Evolutionary conservation across 768 basidiomycete genomes (phyloP).

Genomic region (Symmetrospora coprosmae): DNA sequence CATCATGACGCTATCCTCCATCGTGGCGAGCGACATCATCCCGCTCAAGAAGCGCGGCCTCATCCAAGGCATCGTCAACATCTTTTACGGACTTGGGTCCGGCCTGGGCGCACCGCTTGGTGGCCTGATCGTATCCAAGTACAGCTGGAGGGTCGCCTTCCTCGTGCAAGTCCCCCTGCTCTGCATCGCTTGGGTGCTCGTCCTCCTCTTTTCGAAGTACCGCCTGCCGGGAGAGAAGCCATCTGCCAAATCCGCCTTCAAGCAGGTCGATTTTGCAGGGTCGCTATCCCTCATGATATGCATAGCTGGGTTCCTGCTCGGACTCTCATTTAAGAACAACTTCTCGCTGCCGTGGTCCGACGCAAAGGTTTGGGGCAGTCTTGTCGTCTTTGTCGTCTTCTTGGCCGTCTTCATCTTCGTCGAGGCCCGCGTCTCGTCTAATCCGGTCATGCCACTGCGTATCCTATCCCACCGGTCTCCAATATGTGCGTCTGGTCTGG

Average conservation of each 20-base stretch:
- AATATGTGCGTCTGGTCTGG: not conserved
- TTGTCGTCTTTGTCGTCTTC: constrained; percentile 48
- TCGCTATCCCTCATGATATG: constrained; percentile 59
- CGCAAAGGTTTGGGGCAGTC: constrained; percentile 53
- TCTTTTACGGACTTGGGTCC: constrained; percentile 36
- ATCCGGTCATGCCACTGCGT: constrained; percentile 80
- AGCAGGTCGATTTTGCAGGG: constrained; percentile 69
- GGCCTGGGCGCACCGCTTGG: constrained; percentile 39
- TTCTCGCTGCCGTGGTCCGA: constrained; percentile 54
- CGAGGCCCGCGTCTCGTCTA: constrained; percentile 61
- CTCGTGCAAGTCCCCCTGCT: constrained; percentile 66
- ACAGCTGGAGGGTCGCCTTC: constrained; percentile 65
- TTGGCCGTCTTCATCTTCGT: constrained; percentile 55
- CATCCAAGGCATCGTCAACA: constrained; percentile 63
- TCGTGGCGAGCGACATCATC: constrained; percentile 75
- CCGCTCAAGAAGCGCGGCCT: constrained; percentile 74
- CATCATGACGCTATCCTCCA: constrained; percentile 39
- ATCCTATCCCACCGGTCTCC: constrained; percentile 41
- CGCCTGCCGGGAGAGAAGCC: constrained; percentile 44
- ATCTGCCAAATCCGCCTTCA: constrained; percentile 24
- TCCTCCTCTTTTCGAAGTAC: constrained; percentile 65
- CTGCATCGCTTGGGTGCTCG: constrained; percentile 53
- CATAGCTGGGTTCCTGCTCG: constrained; percentile 33
- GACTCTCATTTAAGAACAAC: constrained; percentile 36
- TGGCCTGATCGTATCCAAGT: constrained; percentile 30